A percentile compares a stretch with the other conserved stretches of the same genome.
phyloP scores from a whole-genome alignment of 495 filamentous ascomycete species.

The Penicillium mononematosum region DNA sequence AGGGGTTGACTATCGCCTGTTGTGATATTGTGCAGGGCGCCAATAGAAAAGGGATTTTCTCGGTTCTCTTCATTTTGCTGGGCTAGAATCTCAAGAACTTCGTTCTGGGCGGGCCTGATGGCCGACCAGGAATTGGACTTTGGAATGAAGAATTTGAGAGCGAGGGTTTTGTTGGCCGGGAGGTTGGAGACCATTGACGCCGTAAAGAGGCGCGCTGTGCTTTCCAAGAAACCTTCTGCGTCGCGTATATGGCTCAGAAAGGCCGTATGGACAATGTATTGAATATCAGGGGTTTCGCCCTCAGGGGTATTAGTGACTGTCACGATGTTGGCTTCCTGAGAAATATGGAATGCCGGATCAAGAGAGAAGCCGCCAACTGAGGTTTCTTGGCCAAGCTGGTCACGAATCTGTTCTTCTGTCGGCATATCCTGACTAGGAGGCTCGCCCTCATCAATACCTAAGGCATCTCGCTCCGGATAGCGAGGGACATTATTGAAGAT shows the following conservation, averaged over 20 bases:
- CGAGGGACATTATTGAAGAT: constrained; percentile 2
- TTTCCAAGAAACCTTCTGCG: constrained; percentile 8
- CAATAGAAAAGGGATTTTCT: constrained; percentile 12
- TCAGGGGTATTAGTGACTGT: constrained; percentile 18
- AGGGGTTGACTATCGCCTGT: constrained; percentile 3
- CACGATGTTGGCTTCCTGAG: constrained; percentile 8
- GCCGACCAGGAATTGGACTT: constrained; percentile 17
- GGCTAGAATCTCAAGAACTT: constrained; percentile 9
- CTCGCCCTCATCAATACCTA: constrained; percentile 17
- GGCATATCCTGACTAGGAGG: constrained; percentile 2
- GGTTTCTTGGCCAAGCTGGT: too few species aligned
- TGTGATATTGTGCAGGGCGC: constrained; percentile 15
- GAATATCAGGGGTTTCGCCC: constrained; percentile 13
- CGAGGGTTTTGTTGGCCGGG: constrained; percentile 15
- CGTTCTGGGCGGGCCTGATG: constrained; percentile 15
- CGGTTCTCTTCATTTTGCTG: not conserved
- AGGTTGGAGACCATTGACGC: constrained; percentile 17
- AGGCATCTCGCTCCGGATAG: constrained; percentile 3
- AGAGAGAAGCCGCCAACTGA: too few species aligned
- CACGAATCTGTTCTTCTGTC: not conserved
- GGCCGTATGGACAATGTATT: constrained; percentile 17
- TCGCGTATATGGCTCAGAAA: constrained; percentile 19
- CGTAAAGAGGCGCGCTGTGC: constrained; percentile 20
- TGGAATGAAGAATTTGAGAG: constrained; percentile 19
- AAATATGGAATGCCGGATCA: too few species aligned